These are phyloP conservation scores for Fusarium compactum DNA, from an alignment of 2,329 filamentous ascomycete genomes.

Conservation along the genomic window DNA sequence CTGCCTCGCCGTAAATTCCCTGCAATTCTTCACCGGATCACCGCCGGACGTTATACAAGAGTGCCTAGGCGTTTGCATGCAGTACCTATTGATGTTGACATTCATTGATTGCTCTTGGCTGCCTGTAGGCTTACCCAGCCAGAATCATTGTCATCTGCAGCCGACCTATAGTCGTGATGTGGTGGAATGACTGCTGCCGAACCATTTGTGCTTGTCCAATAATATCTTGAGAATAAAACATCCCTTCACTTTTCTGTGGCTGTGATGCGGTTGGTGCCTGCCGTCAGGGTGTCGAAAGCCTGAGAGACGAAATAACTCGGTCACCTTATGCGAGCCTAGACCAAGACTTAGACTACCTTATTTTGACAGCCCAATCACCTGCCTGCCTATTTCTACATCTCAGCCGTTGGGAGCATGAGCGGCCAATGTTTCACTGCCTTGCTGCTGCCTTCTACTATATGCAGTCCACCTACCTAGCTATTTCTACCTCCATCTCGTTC, in stretches of 20 bases:
- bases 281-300: not conserved
- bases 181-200: slow-evolving; percentile 21
- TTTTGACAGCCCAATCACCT: not conserved
- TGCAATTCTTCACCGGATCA: not conserved
- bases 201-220: slow-evolving; percentile 11
- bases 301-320: not conserved
- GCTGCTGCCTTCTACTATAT: not conserved
- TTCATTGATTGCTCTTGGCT: slow-evolving; percentile 3
- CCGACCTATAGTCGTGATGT: slow-evolving; percentile 6
- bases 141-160: slow-evolving; percentile 10
- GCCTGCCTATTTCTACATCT: too few species aligned
- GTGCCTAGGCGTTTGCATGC: not conserved
- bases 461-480: not conserved
- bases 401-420: not conserved
- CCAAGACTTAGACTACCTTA: not conserved
- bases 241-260: slow-evolving; percentile 8
- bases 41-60: not conserved
- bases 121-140: slow-evolving; percentile 2
- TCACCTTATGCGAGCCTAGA: not conserved
- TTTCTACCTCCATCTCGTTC: not conserved
- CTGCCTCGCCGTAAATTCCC: not conserved
- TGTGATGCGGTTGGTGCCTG: slow-evolving; percentile 21
- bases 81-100: not conserved
- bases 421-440: slow-evolving; percentile 12
- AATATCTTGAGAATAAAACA: not conserved